Conservation (phyloP, 2,329 filamentous ascomycete species). For the Apiospora rasikravindrae region DNA sequence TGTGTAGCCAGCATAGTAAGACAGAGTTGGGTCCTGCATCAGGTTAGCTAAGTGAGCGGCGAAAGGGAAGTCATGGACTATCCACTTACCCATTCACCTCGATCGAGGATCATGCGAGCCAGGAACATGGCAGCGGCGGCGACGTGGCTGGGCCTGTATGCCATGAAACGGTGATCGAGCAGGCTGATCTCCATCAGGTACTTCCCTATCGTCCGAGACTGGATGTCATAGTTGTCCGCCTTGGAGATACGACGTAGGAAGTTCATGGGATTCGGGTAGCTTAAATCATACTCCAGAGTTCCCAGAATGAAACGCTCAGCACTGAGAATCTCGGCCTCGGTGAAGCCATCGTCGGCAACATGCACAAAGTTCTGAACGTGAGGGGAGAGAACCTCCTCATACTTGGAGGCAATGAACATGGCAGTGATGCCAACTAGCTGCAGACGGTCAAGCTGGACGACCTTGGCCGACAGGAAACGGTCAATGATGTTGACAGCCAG, state of each 20-base stretch:
- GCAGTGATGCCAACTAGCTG: constrained; percentile 97
- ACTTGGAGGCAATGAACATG: constrained; percentile 99
- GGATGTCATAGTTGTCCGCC: constrained; percentile 98
- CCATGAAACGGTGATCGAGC: constrained; percentile 92
- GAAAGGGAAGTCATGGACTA: background rate
- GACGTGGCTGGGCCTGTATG: constrained; percentile 85
- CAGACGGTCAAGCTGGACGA: constrained; percentile 93
- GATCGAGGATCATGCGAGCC: constrained; percentile 85
- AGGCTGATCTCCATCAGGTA: constrained; percentile 98
- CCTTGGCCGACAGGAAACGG: constrained; percentile 93
- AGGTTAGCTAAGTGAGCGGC: constrained; percentile 37
- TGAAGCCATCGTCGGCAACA: constrained; percentile 95
- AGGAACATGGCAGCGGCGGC: constrained; percentile 96
- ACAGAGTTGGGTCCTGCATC: constrained; percentile 76
- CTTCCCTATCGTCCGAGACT: constrained; percentile 95
- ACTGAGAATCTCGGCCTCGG: constrained; percentile 91
- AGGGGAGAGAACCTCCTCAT: constrained; percentile 96
- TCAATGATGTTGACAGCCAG: constrained; percentile 98
- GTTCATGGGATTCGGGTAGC: constrained; percentile 99
- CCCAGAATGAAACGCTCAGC: constrained; percentile 95
- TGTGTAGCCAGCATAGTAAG: constrained; percentile 90
- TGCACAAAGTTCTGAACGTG: constrained; percentile 97
- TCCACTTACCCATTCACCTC: constrained; percentile 82
- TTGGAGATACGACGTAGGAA: constrained; percentile 98
- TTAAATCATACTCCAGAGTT: constrained; percentile 93